Percentiles rank a stretch among this genome's conserved stretches.
Evolutionary conservation across 306 rosid genomes (phyloP).

Genomic region (Inga oerstediana): DNA sequence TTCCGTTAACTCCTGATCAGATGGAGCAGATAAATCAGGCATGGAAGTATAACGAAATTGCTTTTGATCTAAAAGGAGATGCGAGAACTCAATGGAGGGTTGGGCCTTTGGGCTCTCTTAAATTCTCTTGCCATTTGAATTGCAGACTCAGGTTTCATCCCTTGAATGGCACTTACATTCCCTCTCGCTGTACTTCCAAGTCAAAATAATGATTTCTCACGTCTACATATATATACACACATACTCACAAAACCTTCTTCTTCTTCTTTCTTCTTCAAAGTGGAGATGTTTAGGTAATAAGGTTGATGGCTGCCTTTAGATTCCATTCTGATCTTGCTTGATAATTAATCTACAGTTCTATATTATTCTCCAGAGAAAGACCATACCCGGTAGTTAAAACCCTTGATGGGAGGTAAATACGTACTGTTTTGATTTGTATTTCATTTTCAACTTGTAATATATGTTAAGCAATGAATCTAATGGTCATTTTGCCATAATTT

Average conservation of each 20-base stretch:
- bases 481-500: too few species aligned
- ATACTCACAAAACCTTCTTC: neutral
- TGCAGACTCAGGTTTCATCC: slow-evolving; percentile 69
- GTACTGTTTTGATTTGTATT: too few species aligned
- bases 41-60: slow-evolving; percentile 52
- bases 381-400: neutral
- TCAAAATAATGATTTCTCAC: slow-evolving; percentile 50
- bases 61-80: slow-evolving; percentile 61
- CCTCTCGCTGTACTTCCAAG: slow-evolving; percentile 59
- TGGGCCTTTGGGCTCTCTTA: slow-evolving; percentile 64
- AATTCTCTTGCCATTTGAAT: slow-evolving; percentile 50
- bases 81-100: slow-evolving; percentile 69
- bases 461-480: too few species aligned
- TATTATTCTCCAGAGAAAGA: neutral
- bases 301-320: neutral
- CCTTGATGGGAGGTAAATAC: too few species aligned
- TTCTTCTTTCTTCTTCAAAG: neutral
- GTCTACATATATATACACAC: neutral
- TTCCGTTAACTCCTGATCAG: slow-evolving; percentile 56
- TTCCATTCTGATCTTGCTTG: slow-evolving; percentile 8
- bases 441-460: too few species aligned
- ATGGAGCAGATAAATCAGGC: slow-evolving; percentile 52
- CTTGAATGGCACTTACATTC: slow-evolving; percentile 57
- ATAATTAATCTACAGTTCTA: neutral
- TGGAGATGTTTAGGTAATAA: slow-evolving; percentile 30